Evolutionary conservation across 225 moss, liverwort and hornwort species (phyloP), one percentile per base, ranked within the genome.

Genomic region (Rhytidiadelphus loreus): DNA sequence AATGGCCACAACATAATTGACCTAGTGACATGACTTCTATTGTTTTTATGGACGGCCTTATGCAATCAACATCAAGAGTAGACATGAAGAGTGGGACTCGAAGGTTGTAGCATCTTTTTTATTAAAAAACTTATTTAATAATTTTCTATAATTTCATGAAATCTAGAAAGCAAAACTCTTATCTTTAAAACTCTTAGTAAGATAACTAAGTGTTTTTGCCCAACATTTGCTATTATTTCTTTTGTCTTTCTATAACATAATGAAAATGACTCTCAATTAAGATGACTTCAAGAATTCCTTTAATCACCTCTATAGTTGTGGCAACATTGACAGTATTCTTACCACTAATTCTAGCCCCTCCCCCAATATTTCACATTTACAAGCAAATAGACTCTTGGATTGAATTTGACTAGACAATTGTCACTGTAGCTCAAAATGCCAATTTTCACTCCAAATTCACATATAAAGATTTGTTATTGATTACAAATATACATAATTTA

Each of bases 391-490:
- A 26, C 26, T n/a, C 0, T n/a, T n/a, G 4, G 11, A n/a, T 37
- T 56, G 7, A 26, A 26, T 78, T 56, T n/a, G 13, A 2, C 11
- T 26, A 26, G 3, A 24, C 15, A 55, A n/a, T 3, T 56, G 14
- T 60, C 4, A 13, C 1, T 0, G 0, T 1, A 4, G 2, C 13
- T 43, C 8, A 59, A 44, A 60, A 60, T 41, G 11, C 60, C 44
- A 60, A 60, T 60, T 8, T n/a, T 44, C 3, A 21, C 9, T 7
- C 60, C 32, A 60, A 60, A 60, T 8, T 32, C 2, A 21, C 6
- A 6, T 9, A 2, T 60, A 19, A 60, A 21, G 14, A 21, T 30
- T 59, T 1, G 3, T 30, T 43, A 28, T 41, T 41, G 19, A 56
- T 56, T n/a, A 9, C 5, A 41, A 41, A 58, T 80, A 30, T 5